Base-by-base conservation (phyloP, 1,284 basidiomycete genomes). In the Tilletia walkeri region DNA sequence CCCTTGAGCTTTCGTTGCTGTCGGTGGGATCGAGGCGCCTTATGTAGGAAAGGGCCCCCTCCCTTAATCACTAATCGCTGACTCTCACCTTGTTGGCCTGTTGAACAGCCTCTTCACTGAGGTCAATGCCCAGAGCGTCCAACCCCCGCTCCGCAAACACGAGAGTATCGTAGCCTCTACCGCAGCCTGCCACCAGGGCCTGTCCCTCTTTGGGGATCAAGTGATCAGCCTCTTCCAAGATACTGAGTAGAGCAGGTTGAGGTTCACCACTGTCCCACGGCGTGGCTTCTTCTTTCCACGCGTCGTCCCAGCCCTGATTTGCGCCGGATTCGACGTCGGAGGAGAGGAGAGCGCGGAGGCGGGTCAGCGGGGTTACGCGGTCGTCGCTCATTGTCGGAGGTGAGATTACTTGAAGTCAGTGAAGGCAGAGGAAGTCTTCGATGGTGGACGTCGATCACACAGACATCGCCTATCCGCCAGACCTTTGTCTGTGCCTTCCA, bases 241-340 rank as follows among this genome's bases (percentile, higher is more conserved):
- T 56, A 56, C 72, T 71, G 2, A 76, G 65, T 10, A 79, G 72
- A 24, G 76, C 76, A 9, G 75, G 73, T 30, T 79, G 77, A 9
- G 77, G 68, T 49, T 56, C 68, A 4, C 67, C 67, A 18, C 73
- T 68, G 61, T 79, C 77, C 77, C 77, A 79, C 0, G 77, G 77
- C 5, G 76, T 79, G 14, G 71, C 68, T 48, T 65, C 70, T 50
- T 74, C 69, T 38, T 76, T 54, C 77, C 77, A 79, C 10, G 76
- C 76, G 39, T 75, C 50, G 36, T 79, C 75, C 77, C 77, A 79
- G 20, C 53, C 66, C 30, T 53, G 30, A n/a, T 53, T 45, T 6
- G 47, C 34, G 34, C 66, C 66, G 14, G 59, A 63, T 6, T 63
- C 34, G 12, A 16, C 30, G 34, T 63, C 34, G 16, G 59, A 39